Conservation (phyloP, 2,329 filamentous ascomycete species). For the Trichophyton verrucosum region DNA sequence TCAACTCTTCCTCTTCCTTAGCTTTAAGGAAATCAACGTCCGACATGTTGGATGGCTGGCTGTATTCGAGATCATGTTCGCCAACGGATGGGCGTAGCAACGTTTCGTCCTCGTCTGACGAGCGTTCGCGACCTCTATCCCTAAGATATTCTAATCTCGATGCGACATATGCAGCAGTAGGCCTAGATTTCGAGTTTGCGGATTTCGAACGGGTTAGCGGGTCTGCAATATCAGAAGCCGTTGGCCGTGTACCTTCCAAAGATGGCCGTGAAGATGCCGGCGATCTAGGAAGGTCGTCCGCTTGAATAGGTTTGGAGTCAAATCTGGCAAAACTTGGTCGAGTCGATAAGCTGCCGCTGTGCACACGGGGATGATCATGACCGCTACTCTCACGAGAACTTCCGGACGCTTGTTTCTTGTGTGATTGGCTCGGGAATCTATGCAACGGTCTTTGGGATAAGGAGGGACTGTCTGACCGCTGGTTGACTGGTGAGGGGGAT, state of each 20-base stretch:
- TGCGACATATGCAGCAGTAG: constrained; percentile 71
- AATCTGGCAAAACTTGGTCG: constrained; percentile 6
- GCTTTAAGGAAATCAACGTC: constrained; percentile 73
- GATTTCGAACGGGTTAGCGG: constrained; percentile 48
- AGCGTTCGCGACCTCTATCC: constrained; percentile 53
- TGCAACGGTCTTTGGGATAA: constrained; percentile 36
- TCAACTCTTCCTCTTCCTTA: constrained; percentile 54
- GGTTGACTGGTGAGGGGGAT: constrained; percentile 36
- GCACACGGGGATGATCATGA: constrained; percentile 6
- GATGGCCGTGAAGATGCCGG: constrained; percentile 53
- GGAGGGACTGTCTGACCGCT: constrained; percentile 19
- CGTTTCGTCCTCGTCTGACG: constrained; percentile 28
- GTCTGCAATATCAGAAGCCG: constrained; percentile 48
- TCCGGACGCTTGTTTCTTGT: constrained; percentile 37
- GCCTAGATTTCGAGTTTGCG: constrained; percentile 55
- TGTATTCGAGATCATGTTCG: constrained; percentile 24
- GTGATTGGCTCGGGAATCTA: constrained; percentile 39
- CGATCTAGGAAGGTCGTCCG: constrained; percentile 41
- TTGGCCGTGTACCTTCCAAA: constrained; percentile 57
- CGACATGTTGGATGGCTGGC: constrained; percentile 46
- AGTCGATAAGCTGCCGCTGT: constrained; percentile 6
- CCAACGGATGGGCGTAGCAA: constrained; percentile 24
- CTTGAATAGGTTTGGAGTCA: constrained; percentile 37
- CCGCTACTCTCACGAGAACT: constrained; percentile 30
- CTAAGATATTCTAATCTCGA: constrained; percentile 72